These are phyloP conservation scores for Pisolithus tinctorius DNA, from an alignment of 768 basidiomycete genomes.

Conservation along the genomic window DNA sequence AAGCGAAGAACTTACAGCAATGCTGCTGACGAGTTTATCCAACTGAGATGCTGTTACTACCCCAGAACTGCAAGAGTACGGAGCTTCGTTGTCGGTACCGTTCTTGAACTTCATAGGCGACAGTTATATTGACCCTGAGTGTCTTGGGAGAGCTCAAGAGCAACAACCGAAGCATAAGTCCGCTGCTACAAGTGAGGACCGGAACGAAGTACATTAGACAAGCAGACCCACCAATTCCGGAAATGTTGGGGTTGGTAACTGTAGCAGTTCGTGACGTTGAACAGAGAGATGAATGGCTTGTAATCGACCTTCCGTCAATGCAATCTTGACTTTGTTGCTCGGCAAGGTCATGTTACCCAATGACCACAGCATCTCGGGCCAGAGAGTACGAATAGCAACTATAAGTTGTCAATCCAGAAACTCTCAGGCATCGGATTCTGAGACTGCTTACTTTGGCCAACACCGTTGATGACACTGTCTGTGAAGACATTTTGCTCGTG, in stretches of 20 bases:
- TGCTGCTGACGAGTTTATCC: constrained; percentile 9
- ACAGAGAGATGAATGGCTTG: constrained; percentile 84
- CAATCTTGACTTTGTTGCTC: constrained; percentile 68
- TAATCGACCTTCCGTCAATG: constrained; percentile 74
- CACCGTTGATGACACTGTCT: constrained; percentile 44
- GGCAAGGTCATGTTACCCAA: constrained; percentile 72
- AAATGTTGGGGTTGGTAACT: constrained; percentile 50
- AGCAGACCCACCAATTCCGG: constrained; percentile 53
- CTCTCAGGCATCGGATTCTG: neutral
- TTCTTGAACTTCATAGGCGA: constrained; percentile 82
- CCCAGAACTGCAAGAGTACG: constrained; percentile 64
- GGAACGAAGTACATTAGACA: neutral
- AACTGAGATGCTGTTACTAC: constrained; percentile 24
- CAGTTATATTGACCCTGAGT: constrained; percentile 61
- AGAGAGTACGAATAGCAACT: constrained; percentile 78
- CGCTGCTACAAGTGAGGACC: constrained; percentile 33
- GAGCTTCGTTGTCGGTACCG: constrained; percentile 57
- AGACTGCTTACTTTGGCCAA: constrained; percentile 64
- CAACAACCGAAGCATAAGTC: constrained; percentile 67
- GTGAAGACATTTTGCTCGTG: constrained; percentile 75
- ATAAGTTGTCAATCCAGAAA: neutral
- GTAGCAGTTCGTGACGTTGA: constrained; percentile 68
- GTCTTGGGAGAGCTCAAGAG: constrained; percentile 60
- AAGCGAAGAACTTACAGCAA: constrained; percentile 12
- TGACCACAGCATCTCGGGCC: constrained; percentile 63